Evolutionary conservation across 768 basidiomycete species (phyloP), one percentile per base, ranked within the genome.

Genomic region (Ephemerocybe angulata): DNA sequence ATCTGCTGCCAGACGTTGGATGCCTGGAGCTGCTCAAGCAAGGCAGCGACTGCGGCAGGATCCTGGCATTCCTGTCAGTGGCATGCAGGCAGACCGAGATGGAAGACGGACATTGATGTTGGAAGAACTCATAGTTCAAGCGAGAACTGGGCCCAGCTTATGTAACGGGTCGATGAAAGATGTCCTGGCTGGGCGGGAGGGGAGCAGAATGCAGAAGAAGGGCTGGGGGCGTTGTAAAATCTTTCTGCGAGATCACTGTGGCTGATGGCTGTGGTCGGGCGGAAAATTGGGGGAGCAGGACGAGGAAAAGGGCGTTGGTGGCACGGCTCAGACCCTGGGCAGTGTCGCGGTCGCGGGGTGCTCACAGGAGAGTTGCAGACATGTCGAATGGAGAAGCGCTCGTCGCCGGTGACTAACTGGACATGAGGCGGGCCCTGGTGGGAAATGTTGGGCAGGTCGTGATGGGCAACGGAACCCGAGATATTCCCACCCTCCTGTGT

Each of bases 1-100:
- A 69, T 40, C 46, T 84, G 75, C 61, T 85, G 80, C 88, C 87
- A 91, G 22, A 83, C 86, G 61, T 82, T 76, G 3, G 90, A 91
- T 2, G 76, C 69, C 49, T 81, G 76, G 12, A 92, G 73, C 58
- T 82, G 81, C 51, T 90, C 86, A 17, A 93, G 78, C 24, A 93
- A 76, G 25, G 87, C 84, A 61, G 82, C 79, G 46, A 93, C 77
- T 42, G 79, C 81, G 57, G 74, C 74, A 44, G 85, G 73, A 67
- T 90, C 87, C 88, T 90, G 42, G 49, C 29, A 25, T 40, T 17
- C 17, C 33, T 8, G 17, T 28, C 27, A 28, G n/a, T 30, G 44
- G 37, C 44, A 49, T 58, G 48, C 43, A 42, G 48, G 2, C 42
- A 21, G 40, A 50, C 41, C 49, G 33, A 42, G 15, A 51, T 42